These are phyloP conservation scores for Neurospora sp. DNA, from an alignment of 495 filamentous ascomycete genomes.

Conservation along the genomic window DNA sequence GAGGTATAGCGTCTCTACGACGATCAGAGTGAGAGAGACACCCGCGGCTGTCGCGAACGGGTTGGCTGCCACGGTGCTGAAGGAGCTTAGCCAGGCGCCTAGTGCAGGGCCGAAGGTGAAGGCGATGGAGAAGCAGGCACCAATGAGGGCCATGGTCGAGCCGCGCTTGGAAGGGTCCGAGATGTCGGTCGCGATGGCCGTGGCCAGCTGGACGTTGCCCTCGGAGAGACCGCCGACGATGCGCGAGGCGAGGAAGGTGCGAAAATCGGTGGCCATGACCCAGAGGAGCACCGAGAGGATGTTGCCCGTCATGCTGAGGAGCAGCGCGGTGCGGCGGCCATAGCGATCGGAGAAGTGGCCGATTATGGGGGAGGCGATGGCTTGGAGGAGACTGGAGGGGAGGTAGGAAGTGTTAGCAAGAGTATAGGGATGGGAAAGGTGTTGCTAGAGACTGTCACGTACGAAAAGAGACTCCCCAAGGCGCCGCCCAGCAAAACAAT, in stretches of 20 bases:
- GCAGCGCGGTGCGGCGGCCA: conserved; percentile 78
- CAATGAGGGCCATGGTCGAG: conserved; percentile 89
- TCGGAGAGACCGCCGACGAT: conserved; percentile 90
- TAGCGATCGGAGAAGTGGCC: conserved; percentile 79
- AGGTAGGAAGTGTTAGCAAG: conserved; percentile 1
- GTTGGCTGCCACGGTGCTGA: conserved; percentile 71
- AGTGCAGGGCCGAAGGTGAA: conserved; percentile 94
- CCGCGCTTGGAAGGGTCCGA: conserved; percentile 72
- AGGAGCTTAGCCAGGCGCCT: conserved; percentile 69
- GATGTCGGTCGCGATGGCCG: conserved; percentile 94
- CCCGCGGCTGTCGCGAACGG: conserved; percentile 86
- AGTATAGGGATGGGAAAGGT: background rate
- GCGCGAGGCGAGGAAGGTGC: conserved; percentile 85
- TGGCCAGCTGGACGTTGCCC: conserved; percentile 93
- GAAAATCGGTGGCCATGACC: conserved; percentile 87
- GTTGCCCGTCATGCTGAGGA: conserved; percentile 92
- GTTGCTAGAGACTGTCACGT: background rate
- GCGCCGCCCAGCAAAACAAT: conserved; percentile 94
- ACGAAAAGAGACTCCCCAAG: conserved; percentile 83
- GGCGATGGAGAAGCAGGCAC: conserved; percentile 91
- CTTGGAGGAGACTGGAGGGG: conserved; percentile 57
- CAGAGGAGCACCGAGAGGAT: conserved; percentile 86
- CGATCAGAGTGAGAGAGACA: conserved; percentile 71
- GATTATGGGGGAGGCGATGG: conserved; percentile 84
- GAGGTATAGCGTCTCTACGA: conserved; percentile 80